Base-by-base conservation (phyloP, 2,329 filamentous ascomycete genomes). In the Pyricularia grisea region DNA sequence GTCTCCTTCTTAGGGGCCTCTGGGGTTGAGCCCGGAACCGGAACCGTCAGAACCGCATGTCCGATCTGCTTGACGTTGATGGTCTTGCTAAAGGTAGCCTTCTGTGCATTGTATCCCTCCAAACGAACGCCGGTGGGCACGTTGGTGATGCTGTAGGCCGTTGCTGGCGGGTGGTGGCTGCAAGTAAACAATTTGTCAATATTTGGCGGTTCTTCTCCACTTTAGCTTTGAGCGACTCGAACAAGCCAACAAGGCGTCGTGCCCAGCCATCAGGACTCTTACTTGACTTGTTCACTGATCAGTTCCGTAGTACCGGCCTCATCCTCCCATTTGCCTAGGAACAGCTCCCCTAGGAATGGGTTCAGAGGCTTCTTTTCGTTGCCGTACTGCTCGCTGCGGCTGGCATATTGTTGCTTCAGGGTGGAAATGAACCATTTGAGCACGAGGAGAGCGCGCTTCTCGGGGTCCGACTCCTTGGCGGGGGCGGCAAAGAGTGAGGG, bases 321-420 rank as follows among this genome's bases (percentile, higher is more conserved):
- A 76, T 97, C 92, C 70, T 90, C 87, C 95, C 95, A 99, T 75
- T 89, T 91, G 28, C 94, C 95, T 31, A 98, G 80, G 81, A 97
- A 98, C 42, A 98, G 86, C 82, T 99, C 94, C 69, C 94, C 94
- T 50, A 99, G 81, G 81, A 99, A 98, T 0, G 95, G 95, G 77
- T 99, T 98, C 70, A 99, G 82, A 2, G 94, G 94, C 84, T 98
- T 99, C 88, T 98, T 98, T 84, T 97, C 94, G 76, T 93, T 95
- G 67, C 93, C 93, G 72, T 85, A 89, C 74, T 88, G 82, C 74
- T 97, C 94, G 77, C 92, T 96, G 70, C 86, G 85, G 75, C 84
- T 88, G 70, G 87, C 87, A 75, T 90, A 89, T 78, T 97, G 93
- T 79, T 96, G 92, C 82, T 95, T 97, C 68, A 98, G 84, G 3